These are phyloP conservation scores for Eurotiales sp. DNA, from an alignment of 2,329 filamentous ascomycete genomes.

Conservation along the genomic window DNA sequence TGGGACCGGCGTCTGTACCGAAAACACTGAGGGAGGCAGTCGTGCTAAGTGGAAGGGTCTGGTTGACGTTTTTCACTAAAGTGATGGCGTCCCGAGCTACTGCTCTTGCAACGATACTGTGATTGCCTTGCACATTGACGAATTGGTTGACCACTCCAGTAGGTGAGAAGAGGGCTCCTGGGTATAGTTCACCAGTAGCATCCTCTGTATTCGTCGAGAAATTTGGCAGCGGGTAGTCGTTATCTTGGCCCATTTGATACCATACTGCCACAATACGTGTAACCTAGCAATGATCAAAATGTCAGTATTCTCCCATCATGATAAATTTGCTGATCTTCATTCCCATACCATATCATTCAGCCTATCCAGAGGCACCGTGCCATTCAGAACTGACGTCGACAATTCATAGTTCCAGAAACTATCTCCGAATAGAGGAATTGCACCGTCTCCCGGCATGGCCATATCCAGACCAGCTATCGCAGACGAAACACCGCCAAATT, in stretches of 20 bases:
- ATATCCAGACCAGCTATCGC: slow-evolving; percentile 64
- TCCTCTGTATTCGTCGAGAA: slow-evolving; percentile 59
- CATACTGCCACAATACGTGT: slow-evolving; percentile 57
- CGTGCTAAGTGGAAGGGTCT: slow-evolving; percentile 48
- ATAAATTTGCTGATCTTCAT: neutral
- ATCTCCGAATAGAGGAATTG: slow-evolving; percentile 50
- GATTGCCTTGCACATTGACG: slow-evolving; percentile 56
- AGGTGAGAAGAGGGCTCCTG: slow-evolving; percentile 57
- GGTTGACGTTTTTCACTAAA: slow-evolving; percentile 60
- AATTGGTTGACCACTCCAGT: slow-evolving; percentile 65
- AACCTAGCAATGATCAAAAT: slow-evolving; percentile 38
- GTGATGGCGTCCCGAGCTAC: slow-evolving; percentile 56
- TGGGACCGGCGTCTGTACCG: slow-evolving; percentile 51
- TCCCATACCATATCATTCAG: slow-evolving; percentile 48
- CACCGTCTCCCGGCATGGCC: slow-evolving; percentile 63
- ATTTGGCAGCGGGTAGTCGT: slow-evolving; percentile 54
- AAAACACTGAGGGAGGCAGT: slow-evolving; percentile 42
- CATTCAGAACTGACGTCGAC: slow-evolving; percentile 54
- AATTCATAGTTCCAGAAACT: slow-evolving; percentile 56
- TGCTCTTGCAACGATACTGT: slow-evolving; percentile 48
- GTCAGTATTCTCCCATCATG: slow-evolving; percentile 14
- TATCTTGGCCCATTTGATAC: slow-evolving; percentile 56
- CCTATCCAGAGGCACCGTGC: slow-evolving; percentile 53
- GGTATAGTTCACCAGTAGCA: slow-evolving; percentile 54
- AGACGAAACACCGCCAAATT: slow-evolving; percentile 57